Evolutionary conservation across 139 green algal genomes (phyloP).

Genomic region (Chlorella ohadii): DNA sequence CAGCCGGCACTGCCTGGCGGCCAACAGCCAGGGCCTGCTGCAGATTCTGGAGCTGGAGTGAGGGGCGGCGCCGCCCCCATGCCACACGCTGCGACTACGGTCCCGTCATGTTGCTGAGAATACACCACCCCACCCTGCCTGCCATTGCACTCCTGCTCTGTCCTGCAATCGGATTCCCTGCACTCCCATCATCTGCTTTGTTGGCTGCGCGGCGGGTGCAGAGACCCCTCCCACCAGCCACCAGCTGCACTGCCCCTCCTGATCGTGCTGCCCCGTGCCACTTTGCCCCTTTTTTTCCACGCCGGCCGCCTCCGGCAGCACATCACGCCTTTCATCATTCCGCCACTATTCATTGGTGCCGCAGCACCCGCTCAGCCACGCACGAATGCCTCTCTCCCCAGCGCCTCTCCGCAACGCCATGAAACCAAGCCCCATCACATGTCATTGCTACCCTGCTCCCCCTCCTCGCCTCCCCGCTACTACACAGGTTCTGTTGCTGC

Average conservation of each 20-base stretch:
- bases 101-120: background rate
- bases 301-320: background rate
- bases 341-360: background rate
- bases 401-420: too few relatives aligned
- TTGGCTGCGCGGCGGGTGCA: too few relatives aligned
- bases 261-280: background rate
- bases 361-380: too few relatives aligned
- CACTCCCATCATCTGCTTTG: too few relatives aligned
- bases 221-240: background rate
- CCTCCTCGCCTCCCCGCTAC: too few relatives aligned
- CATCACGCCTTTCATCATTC: background rate
- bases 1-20: constrained; percentile 41
- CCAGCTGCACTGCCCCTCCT: background rate
- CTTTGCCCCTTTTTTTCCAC: background rate
- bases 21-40: constrained; percentile 49
- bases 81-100: background rate
- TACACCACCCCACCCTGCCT: background rate
- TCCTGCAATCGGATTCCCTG: background rate
- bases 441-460: too few relatives aligned
- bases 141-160: background rate
- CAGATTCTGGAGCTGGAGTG: constrained; percentile 45
- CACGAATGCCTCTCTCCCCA: too few relatives aligned
- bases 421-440: too few relatives aligned
- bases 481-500: too few relatives aligned
- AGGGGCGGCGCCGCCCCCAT: background rate